phyloP scores from a whole-genome alignment of 331 rosid genomes.

The Telfairia occidentalis region DNA sequence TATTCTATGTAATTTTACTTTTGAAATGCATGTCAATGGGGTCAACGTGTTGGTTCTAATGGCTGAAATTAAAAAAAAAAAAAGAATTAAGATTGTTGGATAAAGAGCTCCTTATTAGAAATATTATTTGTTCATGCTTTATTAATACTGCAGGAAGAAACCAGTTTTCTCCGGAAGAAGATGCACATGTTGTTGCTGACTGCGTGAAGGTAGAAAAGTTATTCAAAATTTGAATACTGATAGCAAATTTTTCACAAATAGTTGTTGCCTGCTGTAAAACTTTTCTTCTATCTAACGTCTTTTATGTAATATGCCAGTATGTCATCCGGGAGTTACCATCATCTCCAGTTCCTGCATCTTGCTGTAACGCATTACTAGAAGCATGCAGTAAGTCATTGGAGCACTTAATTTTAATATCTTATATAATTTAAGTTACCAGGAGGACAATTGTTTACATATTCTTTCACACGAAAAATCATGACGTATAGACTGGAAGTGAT shows the following conservation, averaged over 20 bases:
- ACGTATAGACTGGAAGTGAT: neutral
- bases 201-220: constrained; percentile 62
- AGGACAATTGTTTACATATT: neutral
- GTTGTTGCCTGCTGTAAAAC: constrained; percentile 12
- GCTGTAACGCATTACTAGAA: constrained; percentile 87
- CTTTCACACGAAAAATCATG: neutral
- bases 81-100: neutral
- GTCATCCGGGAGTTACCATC: constrained; percentile 88
- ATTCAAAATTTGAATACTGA: neutral
- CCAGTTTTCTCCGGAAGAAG: constrained; percentile 75
- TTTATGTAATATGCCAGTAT: constrained; percentile 37
- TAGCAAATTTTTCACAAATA: constrained; percentile 9
- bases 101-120: neutral
- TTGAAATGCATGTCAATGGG: neutral
- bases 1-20: neutral
- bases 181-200: constrained; percentile 85
- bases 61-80: neutral
- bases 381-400: constrained; percentile 60
- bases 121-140: constrained; percentile 22
- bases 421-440: neutral
- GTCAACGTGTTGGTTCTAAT: neutral
- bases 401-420: constrained; percentile 5
- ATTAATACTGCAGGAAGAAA: constrained; percentile 56
- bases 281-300: constrained; percentile 13
- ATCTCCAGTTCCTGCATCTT: constrained; percentile 99